A percentile compares a stretch with the other conserved stretches of the same genome.
phyloP scores from a whole-genome alignment of 306 rosid genomes.

The Acacia crassicarpa region DNA sequence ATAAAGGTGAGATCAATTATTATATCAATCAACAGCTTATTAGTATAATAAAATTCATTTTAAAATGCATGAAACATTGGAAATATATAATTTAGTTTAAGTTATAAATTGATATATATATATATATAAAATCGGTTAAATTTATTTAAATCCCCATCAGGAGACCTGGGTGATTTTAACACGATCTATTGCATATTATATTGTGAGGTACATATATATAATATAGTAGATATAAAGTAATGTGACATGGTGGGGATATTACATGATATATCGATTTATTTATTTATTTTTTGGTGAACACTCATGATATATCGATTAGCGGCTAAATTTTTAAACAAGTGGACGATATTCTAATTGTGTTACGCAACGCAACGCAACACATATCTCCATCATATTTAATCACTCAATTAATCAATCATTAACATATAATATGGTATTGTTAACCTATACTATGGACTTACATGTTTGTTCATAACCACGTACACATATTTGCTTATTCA shows the following conservation, averaged over 20 bases:
- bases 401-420: not conserved
- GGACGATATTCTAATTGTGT: constrained; percentile 6
- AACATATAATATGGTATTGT: not conserved
- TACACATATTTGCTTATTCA: not conserved
- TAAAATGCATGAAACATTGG: too few species aligned
- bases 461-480: not conserved
- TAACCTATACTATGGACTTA: not conserved
- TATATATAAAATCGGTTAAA: not conserved
- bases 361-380: constrained; percentile 34
- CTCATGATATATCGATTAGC: not conserved
- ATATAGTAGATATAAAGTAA: not conserved
- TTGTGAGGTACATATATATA: not conserved
- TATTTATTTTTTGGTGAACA: too few species aligned
- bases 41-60: too few species aligned
- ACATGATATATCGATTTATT: not conserved
- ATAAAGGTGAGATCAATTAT: too few species aligned
- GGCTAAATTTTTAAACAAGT: not conserved
- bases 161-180: not conserved
- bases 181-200: not conserved
- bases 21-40: too few species aligned
- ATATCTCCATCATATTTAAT: not conserved
- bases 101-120: too few species aligned
- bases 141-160: not conserved
- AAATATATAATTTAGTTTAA: too few species aligned
- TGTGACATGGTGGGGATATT: not conserved